Percentiles rank a stretch among this genome's conserved stretches.
These are phyloP conservation scores for Aspergillus piperis DNA, from an alignment of 2,329 filamentous ascomycete species.

Conservation along the genomic window DNA sequence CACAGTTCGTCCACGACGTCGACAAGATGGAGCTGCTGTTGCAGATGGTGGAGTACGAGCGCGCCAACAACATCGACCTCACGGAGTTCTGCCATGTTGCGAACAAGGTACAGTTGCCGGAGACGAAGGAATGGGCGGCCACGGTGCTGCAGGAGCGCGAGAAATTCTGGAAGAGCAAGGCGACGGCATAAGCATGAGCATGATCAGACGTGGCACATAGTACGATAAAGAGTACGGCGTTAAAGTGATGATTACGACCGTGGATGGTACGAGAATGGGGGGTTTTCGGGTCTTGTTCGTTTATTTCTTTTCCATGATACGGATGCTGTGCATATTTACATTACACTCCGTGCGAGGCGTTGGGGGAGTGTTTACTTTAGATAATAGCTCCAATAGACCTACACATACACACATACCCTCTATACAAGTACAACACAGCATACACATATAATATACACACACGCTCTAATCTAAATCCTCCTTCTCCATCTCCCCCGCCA, in stretches of 20 bases:
- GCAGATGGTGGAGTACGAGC: conserved; percentile 97
- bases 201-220: neutral
- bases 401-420: neutral
- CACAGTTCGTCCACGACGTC: conserved; percentile 89
- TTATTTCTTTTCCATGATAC: neutral
- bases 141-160: conserved; percentile 76
- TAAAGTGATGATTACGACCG: conserved; percentile 6
- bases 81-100: conserved; percentile 85
- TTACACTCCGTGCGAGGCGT: too few relatives aligned
- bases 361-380: too few relatives aligned
- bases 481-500: conserved; percentile 39
- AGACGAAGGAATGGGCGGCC: conserved; percentile 77
- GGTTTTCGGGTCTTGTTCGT: conserved; percentile 1
- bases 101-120: conserved; percentile 68
- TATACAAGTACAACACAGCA: neutral
- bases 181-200: conserved; percentile 7
- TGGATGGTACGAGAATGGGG: neutral
- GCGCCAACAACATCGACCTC: conserved; percentile 69
- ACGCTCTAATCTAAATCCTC: neutral
- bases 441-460: neutral
- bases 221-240: conserved; percentile 11
- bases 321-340: too few relatives aligned
- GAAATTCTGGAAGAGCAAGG: conserved; percentile 63
- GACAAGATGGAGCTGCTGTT: conserved; percentile 95
- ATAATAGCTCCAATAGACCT: too few relatives aligned